Evolutionary conservation across 176 grass and related monocot species (phyloP), one percentile per base, ranked within the genome.

Genomic region (Thalia dealbata): DNA sequence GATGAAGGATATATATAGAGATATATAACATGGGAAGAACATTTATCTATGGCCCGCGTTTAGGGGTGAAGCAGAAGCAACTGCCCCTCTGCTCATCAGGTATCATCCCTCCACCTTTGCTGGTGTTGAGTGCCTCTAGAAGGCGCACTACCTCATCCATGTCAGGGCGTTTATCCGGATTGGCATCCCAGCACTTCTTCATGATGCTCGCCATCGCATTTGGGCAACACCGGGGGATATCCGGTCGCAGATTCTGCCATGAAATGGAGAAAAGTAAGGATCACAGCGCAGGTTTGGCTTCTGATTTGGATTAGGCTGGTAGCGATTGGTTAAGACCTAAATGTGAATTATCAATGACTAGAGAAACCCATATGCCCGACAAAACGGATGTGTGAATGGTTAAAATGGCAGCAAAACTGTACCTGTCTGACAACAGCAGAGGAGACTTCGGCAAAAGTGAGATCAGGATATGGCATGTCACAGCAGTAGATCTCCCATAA

Each of bases 401-500:
- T 8, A n/a, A 52, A 52, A 66, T 54, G 25, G 21, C 29, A 10
- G 15, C n/a, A 75, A 81, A 54, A 78, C 79, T 64, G 4, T 38
- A 89, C 90, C 83, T 92, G 86, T 51, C 80, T 78, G 38, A 92
- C 90, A 30, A 89, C 86, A 43, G 86, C 87, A 11, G 90, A 84
- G 50, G 90, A 92, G 35, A 82, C 86, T 28, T 89, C 90, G 28
- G 86, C 86, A 42, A 91, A 91, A 50, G 79, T 96, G 26, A 87
- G 82, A 72, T 87, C 64, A 14, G 86, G 71, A 75, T 89, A 89
- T 13, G 92, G 92, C 88, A 96, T 96, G 81, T 91, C 88, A 69
- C 92, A 89, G 6, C 90, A 92, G 75, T 92, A 92, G 68, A 86
- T 86, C 74, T 92, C 90, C 90, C 90, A 92, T 29, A 92, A 81